These are phyloP conservation scores for Trypanosoma brucei DNA, from an alignment of 208 protist genomes.

Conservation along the genomic window DNA sequence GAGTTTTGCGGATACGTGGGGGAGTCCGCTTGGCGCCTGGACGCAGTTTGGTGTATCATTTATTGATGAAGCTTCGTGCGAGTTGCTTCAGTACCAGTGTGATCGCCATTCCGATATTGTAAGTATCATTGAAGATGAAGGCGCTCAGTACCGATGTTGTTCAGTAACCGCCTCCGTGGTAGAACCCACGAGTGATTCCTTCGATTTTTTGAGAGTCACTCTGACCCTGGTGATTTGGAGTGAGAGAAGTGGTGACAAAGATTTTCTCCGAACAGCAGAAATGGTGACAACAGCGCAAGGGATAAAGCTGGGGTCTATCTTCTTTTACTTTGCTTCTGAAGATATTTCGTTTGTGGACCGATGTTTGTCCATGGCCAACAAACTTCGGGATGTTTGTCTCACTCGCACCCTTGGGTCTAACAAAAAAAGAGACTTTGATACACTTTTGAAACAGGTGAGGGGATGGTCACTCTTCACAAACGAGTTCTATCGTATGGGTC, in stretches of 20 bases:
- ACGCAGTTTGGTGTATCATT: conserved; percentile 56
- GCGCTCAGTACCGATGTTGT: conserved; percentile 30
- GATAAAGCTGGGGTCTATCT: conserved; percentile 35
- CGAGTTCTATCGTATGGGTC: conserved; percentile 47
- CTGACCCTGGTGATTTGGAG: conserved; percentile 45
- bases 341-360: conserved; percentile 16
- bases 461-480: conserved; percentile 51
- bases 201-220: conserved; percentile 39
- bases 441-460: conserved; percentile 45
- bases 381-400: conserved; percentile 13
- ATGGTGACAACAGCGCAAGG: conserved; percentile 28
- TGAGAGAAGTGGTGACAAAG: conserved; percentile 22
- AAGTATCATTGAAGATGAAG: conserved; percentile 49
- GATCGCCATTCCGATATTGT: conserved; percentile 52
- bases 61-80: conserved; percentile 40
- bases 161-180: conserved; percentile 41
- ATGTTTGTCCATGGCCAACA: conserved; percentile 5
- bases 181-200: conserved; percentile 31
- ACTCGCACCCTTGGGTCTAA: conserved; percentile 28
- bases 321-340: conserved; percentile 27
- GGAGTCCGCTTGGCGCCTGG: conserved; percentile 20
- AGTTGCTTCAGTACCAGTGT: conserved; percentile 54
- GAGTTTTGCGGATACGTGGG: conserved; percentile 35
- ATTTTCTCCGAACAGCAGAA: conserved; percentile 31
- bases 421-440: conserved; percentile 26